Conservation (phyloP, 2,329 filamentous ascomycete genomes). For the Penicillium brevicompactum region DNA sequence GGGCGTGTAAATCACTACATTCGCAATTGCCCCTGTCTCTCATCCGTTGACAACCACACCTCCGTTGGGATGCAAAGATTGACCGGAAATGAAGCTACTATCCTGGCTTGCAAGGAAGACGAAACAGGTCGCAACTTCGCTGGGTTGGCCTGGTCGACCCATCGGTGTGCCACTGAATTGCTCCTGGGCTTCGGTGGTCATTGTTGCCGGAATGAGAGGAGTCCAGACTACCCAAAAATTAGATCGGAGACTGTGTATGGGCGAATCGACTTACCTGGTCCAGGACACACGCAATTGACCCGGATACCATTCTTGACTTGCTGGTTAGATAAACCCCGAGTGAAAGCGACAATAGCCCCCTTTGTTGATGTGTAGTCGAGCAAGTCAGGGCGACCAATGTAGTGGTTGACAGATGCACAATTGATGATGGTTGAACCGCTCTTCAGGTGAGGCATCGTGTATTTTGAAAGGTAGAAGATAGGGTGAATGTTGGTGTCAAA, state of each 20-base stretch:
- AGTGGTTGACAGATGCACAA: conserved; percentile 81
- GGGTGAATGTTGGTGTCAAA: conserved; percentile 83
- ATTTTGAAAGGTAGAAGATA: conserved; percentile 79
- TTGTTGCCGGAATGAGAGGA: conserved; percentile 71
- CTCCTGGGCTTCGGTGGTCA: conserved; percentile 69
- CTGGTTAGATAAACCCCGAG: conserved; percentile 74
- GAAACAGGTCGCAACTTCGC: conserved; percentile 77
- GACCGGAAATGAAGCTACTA: conserved; percentile 72
- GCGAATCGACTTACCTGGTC: conserved; percentile 52
- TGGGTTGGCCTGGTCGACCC: conserved; percentile 75
- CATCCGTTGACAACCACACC: conserved; percentile 56
- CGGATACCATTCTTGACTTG: conserved; percentile 70
- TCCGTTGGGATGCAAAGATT: conserved; percentile 66
- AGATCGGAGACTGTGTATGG: neutral
- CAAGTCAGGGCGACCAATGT: conserved; percentile 76
- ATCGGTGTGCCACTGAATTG: conserved; percentile 71
- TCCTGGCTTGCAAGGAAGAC: conserved; percentile 78
- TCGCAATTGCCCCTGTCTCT: neutral
- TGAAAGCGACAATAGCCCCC: conserved; percentile 77
- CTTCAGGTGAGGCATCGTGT: conserved; percentile 72
- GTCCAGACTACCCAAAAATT: conserved; percentile 62
- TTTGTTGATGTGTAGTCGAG: conserved; percentile 77
- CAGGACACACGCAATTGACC: conserved; percentile 76
- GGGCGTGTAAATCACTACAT: no score
- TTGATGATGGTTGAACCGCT: conserved; percentile 78